Percentiles rank a stretch among this genome's conserved stretches.
Evolutionary conservation across 2,329 filamentous ascomycete species (phyloP).

Genomic region (Camptophora hylomeconis): DNA sequence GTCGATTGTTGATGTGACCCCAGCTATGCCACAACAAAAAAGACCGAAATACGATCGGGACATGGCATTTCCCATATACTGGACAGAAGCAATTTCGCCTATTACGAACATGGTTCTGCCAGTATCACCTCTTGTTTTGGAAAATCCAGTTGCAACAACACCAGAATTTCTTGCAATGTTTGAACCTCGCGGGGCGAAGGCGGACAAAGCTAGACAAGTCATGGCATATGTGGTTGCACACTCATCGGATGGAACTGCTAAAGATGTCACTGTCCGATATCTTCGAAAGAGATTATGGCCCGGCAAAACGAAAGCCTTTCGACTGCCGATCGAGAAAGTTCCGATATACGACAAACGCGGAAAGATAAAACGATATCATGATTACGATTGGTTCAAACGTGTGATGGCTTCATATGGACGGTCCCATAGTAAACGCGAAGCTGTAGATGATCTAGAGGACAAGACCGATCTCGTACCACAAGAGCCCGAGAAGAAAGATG

Average conservation of each 20-base stretch:
- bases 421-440: conserved; percentile 42
- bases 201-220: conserved; percentile 76
- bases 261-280: conserved; percentile 89
- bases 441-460: conserved; percentile 69
- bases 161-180: conserved; percentile 60
- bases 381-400: conserved; percentile 78
- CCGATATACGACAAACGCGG: conserved; percentile 66
- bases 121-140: conserved; percentile 60
- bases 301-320: conserved; percentile 75
- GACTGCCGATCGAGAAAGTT: conserved; percentile 67
- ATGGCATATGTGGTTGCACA: conserved; percentile 81
- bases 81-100: conserved; percentile 80
- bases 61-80: conserved; percentile 76
- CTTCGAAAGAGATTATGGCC: conserved; percentile 69
- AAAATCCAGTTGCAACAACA: conserved; percentile 55
- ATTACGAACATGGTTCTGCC: conserved; percentile 66
- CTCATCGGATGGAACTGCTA: conserved; percentile 73
- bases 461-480: conserved; percentile 60
- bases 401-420: conserved; percentile 62
- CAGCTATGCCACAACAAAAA: conserved; percentile 30
- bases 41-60: conserved; percentile 53
- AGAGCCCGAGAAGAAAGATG: conserved; percentile 58
- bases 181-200: conserved; percentile 69
- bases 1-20: conserved; percentile 43
- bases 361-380: conserved; percentile 62